Evolutionary conservation across 495 filamentous ascomycete species (phyloP).

Genomic region (Peziza echinospora): DNA sequence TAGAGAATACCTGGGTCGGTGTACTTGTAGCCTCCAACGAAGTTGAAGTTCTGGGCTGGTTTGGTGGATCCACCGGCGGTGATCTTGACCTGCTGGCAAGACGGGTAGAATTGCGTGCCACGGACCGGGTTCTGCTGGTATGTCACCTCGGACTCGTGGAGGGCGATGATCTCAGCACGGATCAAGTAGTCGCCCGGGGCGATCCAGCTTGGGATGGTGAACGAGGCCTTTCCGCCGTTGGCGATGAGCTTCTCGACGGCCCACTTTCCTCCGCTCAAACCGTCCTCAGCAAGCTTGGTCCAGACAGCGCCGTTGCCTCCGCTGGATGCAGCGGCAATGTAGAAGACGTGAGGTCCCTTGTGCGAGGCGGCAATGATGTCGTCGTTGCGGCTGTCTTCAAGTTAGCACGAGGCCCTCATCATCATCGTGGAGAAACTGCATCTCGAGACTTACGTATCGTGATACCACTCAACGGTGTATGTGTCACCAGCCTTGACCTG

Average conservation of each 20-base stretch:
- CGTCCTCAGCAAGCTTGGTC: slow-evolving; percentile 27
- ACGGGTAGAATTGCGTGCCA: slow-evolving; percentile 28
- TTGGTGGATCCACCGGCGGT: slow-evolving; percentile 18
- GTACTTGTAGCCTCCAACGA: slow-evolving; percentile 21
- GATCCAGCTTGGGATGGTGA: slow-evolving; percentile 22
- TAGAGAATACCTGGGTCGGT: slow-evolving; percentile 19
- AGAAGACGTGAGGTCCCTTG: slow-evolving; percentile 26
- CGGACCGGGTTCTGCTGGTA: slow-evolving; percentile 17
- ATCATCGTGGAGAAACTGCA: background rate
- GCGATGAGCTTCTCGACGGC: slow-evolving; percentile 23
- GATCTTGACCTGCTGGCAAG: slow-evolving; percentile 26
- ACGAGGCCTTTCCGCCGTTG: slow-evolving; percentile 22
- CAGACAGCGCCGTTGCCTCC: slow-evolving; percentile 24
- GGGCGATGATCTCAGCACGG: slow-evolving; percentile 27
- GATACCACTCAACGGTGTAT: slow-evolving; percentile 25
- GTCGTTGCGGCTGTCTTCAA: slow-evolving; percentile 21
- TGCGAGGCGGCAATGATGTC: slow-evolving; percentile 27
- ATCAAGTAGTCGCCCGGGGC: slow-evolving; percentile 25
- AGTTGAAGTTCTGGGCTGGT: slow-evolving; percentile 19
- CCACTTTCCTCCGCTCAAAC: slow-evolving; percentile 17
- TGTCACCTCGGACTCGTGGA: slow-evolving; percentile 24
- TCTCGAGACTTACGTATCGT: slow-evolving; percentile 13
- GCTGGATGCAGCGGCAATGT: slow-evolving; percentile 24
- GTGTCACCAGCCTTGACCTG: slow-evolving; percentile 5
- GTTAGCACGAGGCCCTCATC: too few relatives aligned